Base-by-base conservation (phyloP, 371 early-diverging fungal species). In the Mucor saturninus region DNA sequence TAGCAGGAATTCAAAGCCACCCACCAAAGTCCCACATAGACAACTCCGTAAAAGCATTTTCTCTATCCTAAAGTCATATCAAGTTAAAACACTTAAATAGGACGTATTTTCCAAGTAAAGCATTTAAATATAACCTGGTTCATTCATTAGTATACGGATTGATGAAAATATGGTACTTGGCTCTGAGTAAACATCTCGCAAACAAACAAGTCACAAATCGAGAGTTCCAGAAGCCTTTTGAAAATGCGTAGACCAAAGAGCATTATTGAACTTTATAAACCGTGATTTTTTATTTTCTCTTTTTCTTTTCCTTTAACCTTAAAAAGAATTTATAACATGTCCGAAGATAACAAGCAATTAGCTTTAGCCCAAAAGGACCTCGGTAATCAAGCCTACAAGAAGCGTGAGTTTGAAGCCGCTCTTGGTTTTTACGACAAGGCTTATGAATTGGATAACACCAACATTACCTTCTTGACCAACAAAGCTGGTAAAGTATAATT, bases 331-430 rank as follows among this genome's bases (percentile, higher is more conserved):
- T 39, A 15, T 48, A 57, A 14, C 52, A 82, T 82, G 83, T 72
- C 83, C 62, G 79, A 79, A 68, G 79, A 79, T 65, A 70, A 71
- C 51, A 94, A 92, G 80, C 84, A 91, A 59, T 88, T 91, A 71
- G 91, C 91, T 11, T 69, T 87, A 48, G 81, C 86, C 62, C 90
- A 90, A 75, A 98, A 99, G 87, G 92, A 94, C 45, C 80, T 90
- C 56, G 99, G 98, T 53, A 97, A 96, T 78, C 83, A 81, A 21
- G 86, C 87, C 40, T 99, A 98, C 85, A 99, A 98, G 86, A 91
- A 95, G 73, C 88, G 93, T 56, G 75, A 94, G 51, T 98, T 98
- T 76, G 93, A 93, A 13, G 84, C 87, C 61, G 98, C 99, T 9
- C 72, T 98, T 54, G 74, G 77, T 46, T 91, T 95, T 74, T 99